Conservation (phyloP, 768 basidiomycete species). For the Lentinula boryana region DNA sequence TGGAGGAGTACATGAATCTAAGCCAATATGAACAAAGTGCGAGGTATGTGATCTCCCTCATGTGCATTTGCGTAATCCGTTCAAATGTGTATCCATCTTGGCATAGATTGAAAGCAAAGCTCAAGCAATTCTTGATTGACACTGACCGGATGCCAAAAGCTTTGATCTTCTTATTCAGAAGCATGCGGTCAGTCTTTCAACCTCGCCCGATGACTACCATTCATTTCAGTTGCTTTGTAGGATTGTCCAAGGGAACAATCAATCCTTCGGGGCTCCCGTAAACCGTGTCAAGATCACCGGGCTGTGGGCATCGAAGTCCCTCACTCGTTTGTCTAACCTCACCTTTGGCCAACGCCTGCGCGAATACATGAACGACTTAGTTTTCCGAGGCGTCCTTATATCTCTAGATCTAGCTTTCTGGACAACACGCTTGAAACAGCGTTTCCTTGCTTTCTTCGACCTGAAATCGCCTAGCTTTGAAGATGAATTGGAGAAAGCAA, state of each 20-base stretch:
- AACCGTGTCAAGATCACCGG: conserved; percentile 90
- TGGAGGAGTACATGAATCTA: conserved; percentile 27
- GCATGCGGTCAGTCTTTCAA: conserved; percentile 49
- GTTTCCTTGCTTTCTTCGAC: conserved; percentile 38
- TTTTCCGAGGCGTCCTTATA: conserved; percentile 62
- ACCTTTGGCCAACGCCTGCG: conserved; percentile 32
- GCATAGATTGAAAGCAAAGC: conserved; percentile 50
- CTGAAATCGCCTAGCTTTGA: conserved; percentile 56
- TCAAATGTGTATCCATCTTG: background rate
- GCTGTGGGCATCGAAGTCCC: conserved; percentile 70
- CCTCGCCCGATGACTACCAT: background rate
- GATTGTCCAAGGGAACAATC: conserved; percentile 71
- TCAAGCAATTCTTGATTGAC: conserved; percentile 63
- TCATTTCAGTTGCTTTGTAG: conserved; percentile 10
- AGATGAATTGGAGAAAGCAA: conserved; percentile 72
- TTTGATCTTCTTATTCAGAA: conserved; percentile 68
- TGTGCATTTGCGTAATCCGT: background rate
- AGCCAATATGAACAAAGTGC: conserved; percentile 68
- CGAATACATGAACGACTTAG: conserved; percentile 53
- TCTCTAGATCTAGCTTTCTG: conserved; percentile 72
- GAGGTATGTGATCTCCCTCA: conserved; percentile 4
- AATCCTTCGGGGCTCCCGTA: conserved; percentile 77
- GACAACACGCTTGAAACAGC: conserved; percentile 45
- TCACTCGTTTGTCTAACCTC: conserved; percentile 39
- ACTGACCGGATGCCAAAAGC: conserved; percentile 78